These are phyloP conservation scores for Colletotrichum camelliae DNA, from an alignment of 2,329 filamentous ascomycete species.

Conservation along the genomic window DNA sequence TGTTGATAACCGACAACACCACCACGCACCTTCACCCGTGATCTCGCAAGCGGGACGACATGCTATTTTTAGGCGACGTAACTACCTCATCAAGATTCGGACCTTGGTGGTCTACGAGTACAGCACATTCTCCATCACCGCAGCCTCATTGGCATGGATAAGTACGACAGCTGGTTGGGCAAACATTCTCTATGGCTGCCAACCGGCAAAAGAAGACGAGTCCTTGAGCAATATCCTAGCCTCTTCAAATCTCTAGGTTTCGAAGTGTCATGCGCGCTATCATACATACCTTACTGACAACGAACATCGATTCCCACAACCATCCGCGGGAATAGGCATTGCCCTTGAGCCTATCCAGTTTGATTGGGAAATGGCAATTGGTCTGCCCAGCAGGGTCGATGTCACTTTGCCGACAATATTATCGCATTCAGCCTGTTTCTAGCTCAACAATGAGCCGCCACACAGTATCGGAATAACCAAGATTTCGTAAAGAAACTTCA, in stretches of 20 bases:
- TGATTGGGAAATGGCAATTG: background rate
- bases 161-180: background rate
- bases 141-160: background rate
- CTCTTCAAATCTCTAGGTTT: background rate
- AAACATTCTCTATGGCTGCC: background rate
- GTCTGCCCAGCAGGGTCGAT: background rate
- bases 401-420: background rate
- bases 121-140: background rate
- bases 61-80: background rate
- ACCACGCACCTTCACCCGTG: background rate
- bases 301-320: background rate
- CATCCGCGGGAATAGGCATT: background rate
- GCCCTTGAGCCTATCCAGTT: background rate
- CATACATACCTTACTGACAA: background rate
- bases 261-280: background rate
- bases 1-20: background rate
- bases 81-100: background rate
- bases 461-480: background rate
- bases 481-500: background rate
- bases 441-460: background rate
- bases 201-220: background rate
- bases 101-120: background rate
- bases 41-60: background rate
- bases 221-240: background rate
- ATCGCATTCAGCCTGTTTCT: slow-evolving; percentile 8